A percentile compares a stretch with the other conserved stretches of the same genome.
Evolutionary conservation across 192 early-diverging fungal genomes (phyloP).

Genomic region (Umbelopsis isabellina): DNA sequence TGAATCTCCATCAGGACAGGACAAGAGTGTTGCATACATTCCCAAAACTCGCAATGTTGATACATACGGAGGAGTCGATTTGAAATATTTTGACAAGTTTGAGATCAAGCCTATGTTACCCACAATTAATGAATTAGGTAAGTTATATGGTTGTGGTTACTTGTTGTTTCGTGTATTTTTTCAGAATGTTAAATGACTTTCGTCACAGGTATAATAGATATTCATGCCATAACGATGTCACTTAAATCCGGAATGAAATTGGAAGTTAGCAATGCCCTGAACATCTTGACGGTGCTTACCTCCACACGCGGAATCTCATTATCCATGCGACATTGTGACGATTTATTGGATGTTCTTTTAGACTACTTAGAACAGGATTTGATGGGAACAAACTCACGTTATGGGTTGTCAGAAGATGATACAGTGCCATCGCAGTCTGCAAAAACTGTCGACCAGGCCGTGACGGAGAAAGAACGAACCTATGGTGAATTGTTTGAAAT

Average conservation of each 20-base stretch:
- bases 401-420: background rate
- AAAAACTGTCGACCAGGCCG: background rate
- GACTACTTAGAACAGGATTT: conserved; percentile 58
- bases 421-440: background rate
- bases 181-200: background rate
- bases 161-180: background rate
- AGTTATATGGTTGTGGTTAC: conserved; percentile 3
- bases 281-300: conserved; percentile 66
- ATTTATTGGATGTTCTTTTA: conserved; percentile 67
- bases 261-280: conserved; percentile 76
- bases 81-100: conserved; percentile 61
- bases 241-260: conserved; percentile 75
- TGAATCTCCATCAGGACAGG: background rate
- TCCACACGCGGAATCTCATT: conserved; percentile 47
- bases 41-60: conserved; percentile 71
- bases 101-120: conserved; percentile 55
- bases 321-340: conserved; percentile 62
- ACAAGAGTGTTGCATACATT: conserved; percentile 47
- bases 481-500: conserved; percentile 57
- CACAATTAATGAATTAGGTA: conserved; percentile 53
- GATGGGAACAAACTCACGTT: conserved; percentile 24
- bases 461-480: conserved; percentile 27
- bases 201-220: conserved; percentile 63
- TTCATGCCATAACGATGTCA: conserved; percentile 78
- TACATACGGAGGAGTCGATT: conserved; percentile 77